phyloP scores from a whole-genome alignment of 805 yeast genomes.

The Wickerhamomyces ciferrii region DNA sequence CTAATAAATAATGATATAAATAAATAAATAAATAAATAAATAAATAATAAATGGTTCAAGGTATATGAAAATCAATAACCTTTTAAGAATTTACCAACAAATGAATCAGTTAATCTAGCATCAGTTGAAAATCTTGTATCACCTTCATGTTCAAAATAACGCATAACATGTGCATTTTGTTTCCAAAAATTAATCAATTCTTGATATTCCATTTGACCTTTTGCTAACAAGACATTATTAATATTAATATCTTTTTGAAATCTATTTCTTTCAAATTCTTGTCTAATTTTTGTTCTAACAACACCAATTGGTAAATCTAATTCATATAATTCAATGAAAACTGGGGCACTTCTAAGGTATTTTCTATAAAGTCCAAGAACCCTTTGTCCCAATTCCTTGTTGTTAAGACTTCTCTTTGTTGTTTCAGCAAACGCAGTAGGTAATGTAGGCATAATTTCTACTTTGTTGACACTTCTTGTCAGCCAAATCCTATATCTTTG shows the following conservation, averaged over 20 bases:
- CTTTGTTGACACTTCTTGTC: neutral
- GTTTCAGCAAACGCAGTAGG: conserved; percentile 85
- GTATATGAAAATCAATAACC: conserved; percentile 26
- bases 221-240: conserved; percentile 64
- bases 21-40: conserved; percentile 3
- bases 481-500: no score
- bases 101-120: conserved; percentile 42
- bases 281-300: conserved; percentile 80
- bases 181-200: conserved; percentile 88
- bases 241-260: conserved; percentile 63
- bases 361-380: conserved; percentile 70
- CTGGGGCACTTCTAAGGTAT: conserved; percentile 58
- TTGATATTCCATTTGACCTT: conserved; percentile 90
- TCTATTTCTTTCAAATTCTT: conserved; percentile 83
- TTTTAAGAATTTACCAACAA: conserved; percentile 69
- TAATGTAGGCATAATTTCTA: conserved; percentile 44
- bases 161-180: conserved; percentile 79
- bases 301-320: conserved; percentile 73
- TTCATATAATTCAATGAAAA: conserved; percentile 59
- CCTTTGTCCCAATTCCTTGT: conserved; percentile 55
- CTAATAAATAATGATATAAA: conserved; percentile 4
- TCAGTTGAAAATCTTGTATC: conserved; percentile 40
- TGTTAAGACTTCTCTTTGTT: conserved; percentile 58
- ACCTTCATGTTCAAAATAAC: conserved; percentile 68
- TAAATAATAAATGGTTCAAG: conserved; percentile 1